Evolutionary conservation across 306 rosid genomes (phyloP).

Genomic region (Gynostemma pentaphyllum): DNA sequence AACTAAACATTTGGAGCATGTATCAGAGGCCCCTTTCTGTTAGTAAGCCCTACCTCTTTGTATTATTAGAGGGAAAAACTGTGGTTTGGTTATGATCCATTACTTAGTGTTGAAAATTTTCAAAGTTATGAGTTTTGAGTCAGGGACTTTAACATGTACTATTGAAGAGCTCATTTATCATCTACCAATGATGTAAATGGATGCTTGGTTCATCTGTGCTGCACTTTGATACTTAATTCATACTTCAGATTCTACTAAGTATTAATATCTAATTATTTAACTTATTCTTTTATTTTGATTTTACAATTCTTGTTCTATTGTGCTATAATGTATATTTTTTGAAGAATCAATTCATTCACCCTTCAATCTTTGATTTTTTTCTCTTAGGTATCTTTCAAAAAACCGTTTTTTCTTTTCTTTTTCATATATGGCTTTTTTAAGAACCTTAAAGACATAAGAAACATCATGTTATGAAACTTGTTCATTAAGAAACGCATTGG

Average conservation of each 20-base stretch:
- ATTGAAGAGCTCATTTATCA: neutral
- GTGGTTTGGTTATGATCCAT: neutral
- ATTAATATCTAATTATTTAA: no score
- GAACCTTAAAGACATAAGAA: no score
- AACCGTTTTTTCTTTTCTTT: no score
- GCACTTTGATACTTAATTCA: neutral
- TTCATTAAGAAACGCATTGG: no score
- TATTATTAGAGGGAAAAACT: neutral
- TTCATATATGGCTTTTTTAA: no score
- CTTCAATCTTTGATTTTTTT: neutral
- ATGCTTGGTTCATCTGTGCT: neutral
- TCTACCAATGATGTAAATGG: neutral
- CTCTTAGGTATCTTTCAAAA: no score
- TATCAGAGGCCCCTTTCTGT: conserved; percentile 79
- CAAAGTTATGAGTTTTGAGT: neutral
- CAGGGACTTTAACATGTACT: neutral
- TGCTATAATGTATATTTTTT: neutral
- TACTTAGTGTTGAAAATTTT: neutral
- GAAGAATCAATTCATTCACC: neutral
- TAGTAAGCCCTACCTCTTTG: neutral
- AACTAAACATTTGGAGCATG: conserved; percentile 72
- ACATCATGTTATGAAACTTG: no score
- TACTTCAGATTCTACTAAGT: neutral
- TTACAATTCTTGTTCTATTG: neutral
- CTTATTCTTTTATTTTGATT: neutral